Evolutionary conservation across 164 flowering plant species (phyloP), one percentile per base, ranked within the genome.

Genomic region (Sextonia rubra): DNA sequence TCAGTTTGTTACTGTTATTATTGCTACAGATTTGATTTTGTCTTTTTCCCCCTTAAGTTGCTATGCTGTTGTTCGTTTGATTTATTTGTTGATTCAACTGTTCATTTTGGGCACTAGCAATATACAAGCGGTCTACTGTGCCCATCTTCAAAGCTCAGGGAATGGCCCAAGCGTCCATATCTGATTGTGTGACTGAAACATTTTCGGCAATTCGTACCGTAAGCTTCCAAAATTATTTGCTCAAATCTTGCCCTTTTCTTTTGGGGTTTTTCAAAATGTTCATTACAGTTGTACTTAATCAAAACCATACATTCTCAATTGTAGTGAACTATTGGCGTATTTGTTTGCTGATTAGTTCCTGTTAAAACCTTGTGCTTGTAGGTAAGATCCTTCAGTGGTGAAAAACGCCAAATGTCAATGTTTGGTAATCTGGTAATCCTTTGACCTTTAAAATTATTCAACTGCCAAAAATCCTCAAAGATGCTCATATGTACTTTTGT

Each of bases 121-220:
- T 92, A 69, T 95, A 91, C 87, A 95, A 90, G 85, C 82, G 98
- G 72, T 88, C 99, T 76, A 95, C 99, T 66, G 81, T 91, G 47
- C 96, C 94, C 65, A 87, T 95, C 65, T 95, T 92, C 80, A 89
- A 84, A 83, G 90, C 98, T 80, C 92, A 95, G 77, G 98, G 99
- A 69, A 69, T 81, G 80, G 91, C 90, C 71, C 98, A 90, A 78
- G 97, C 98, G 48, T 82, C 86, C 32, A 89, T 95, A 73, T 87
- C 99, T 69, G 97, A 95, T 78, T 95, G 96, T 83, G 91, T 82
- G 47, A 78, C 87, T 68, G 99, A 95, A 79, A 91, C 99, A 30
- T 85, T 95, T 80, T 88, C 99, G 77, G 97, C 99, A 7, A 95
- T 95, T 70, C 97, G 99, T 32, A 95, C 99, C 64, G 99, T 95